Evolutionary conservation across 2,329 filamentous ascomycete species (phyloP), one percentile per base, ranked within the genome.

Genomic region (Paracorniculantispora psalliotae): DNA sequence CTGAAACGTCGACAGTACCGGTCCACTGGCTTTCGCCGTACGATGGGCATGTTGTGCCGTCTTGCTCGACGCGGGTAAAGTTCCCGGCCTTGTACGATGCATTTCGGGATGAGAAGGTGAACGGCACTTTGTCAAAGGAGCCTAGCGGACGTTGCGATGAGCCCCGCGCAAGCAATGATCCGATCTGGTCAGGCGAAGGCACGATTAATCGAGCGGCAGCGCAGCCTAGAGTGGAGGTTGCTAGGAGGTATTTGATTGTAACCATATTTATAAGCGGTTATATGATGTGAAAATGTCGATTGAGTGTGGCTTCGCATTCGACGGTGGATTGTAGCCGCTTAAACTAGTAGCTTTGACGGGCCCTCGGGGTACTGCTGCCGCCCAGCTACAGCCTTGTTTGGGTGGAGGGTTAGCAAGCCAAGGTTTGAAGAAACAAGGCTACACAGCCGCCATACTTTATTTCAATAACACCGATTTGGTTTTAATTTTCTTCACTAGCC

Each of bases 21-120:
- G 57, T 49, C 57, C 57, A 59, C 25, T 59, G 57, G 3, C 5
- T 8, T 43, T 59, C 57, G 44, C 57, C 57, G 21, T 59, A 44
- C 7, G 57, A 54, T 1, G 50, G 35, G 19, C 57, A 59, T 3
- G 25, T 44, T 19, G 23, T 43, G 28, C 35, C 50, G 12, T 59
- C 44, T 33, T 55, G 57, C 50, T 37, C 15, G 21, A 44, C 25
- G 25, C 44, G 51, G 5, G 52, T 56, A 12, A 19, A 60, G 28
- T 47, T 52, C 12, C 46, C 58, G 12, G 37, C 17, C 21, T 33
- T 21, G 37, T 41, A 55, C 9, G 47, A 37, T 2, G 21, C 37
- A 9, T 23, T 15, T 15, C 10, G 8, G 1, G 25, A n/a, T 1
- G 17, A 10, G 21, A 57, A 49, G 12, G 21, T 19, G 7, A 57